Evolutionary conservation across 1,284 basidiomycete genomes (phyloP).

Genomic region (Cryptococcus sp.): DNA sequence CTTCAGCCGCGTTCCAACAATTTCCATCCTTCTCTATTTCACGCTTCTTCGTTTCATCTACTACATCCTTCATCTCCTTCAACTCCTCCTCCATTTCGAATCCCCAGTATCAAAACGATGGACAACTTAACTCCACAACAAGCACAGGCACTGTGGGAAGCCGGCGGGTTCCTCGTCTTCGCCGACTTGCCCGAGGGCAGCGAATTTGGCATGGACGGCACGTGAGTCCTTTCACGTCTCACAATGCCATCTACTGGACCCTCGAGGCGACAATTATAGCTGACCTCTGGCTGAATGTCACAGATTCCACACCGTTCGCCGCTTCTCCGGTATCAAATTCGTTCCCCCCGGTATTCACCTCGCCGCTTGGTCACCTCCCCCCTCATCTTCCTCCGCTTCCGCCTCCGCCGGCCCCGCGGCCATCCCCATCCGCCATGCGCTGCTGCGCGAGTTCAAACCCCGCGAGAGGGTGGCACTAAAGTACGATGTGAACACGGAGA

Average conservation of each 20-base stretch:
- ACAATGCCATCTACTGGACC: background rate
- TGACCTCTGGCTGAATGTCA: background rate
- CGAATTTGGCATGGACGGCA: constrained; percentile 48
- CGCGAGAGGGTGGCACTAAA: constrained; percentile 31
- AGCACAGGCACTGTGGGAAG: constrained; percentile 44
- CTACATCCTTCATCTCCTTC: background rate
- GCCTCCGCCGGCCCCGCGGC: constrained; percentile 15
- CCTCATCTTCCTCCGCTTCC: constrained; percentile 8
- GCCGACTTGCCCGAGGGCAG: constrained; percentile 40
- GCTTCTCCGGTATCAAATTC: constrained; percentile 47
- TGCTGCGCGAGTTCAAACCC: constrained; percentile 25
- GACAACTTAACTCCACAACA: constrained; percentile 37
- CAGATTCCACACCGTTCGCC: constrained; percentile 35
- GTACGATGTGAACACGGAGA: constrained; percentile 30
- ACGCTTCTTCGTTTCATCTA: background rate
- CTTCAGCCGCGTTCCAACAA: background rate
- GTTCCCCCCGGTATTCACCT: constrained; percentile 48
- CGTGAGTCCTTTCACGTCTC: constrained; percentile 24
- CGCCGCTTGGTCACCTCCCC: constrained; percentile 33
- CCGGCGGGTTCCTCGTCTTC: constrained; percentile 47
- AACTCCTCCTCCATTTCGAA: background rate
- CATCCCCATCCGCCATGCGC: constrained; percentile 33
- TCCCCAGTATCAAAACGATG: constrained; percentile 6
- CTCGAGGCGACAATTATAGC: background rate
- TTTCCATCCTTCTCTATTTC: background rate